Evolutionary conservation across 805 yeast species (phyloP), one percentile per base, ranked within the genome.

Genomic region (Cyberlindnera sargentensis): DNA sequence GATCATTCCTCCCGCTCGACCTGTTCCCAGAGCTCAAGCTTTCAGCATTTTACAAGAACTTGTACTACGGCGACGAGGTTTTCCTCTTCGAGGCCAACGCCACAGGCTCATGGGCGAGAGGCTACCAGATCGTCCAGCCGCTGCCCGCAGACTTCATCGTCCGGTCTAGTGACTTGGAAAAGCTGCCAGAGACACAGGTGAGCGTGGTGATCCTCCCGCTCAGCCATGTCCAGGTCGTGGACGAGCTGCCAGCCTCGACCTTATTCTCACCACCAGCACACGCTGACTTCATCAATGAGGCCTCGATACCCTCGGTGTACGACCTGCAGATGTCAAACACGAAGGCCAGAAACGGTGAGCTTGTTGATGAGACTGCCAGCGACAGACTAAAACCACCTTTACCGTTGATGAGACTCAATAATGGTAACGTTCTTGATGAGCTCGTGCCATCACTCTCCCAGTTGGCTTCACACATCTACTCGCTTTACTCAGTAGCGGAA

Each of bases 61-160:
- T 82, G 37, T 82, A 77, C 55, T 81, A 82, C 23, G 95, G 95
- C 31, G 95, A 86, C 61, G 86, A 82, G 49, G 78, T 84, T 30
- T 84, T 75, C 59, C 66, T 85, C 20, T 84, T 86, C 57, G 95
- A 87, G 57, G 66, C 73, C 39, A 68, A 74, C 61, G 61, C 65
- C 34, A 70, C 70, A 23, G 73, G 73, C 48, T 15, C 20, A 15
- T 88, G 95, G 95, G 87, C 80, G 25, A 71, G 95, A 52, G 95
- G 89, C 9, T 87, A 88, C 60, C 70, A 77, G 4, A 65, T 83
- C 31, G 67, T 82, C 33, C 73, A 79, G 46, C 90, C 95, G 6
- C 65, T 79, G 42, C 91, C 91, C 1, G 71, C 77, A 30, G 87
- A 82, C 56, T 83, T 78, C 61, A 73, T 81, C 32, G 77, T 84